phyloP scores from a whole-genome alignment of 192 early-diverging fungal species.

The Cladochytrium replicatum region DNA sequence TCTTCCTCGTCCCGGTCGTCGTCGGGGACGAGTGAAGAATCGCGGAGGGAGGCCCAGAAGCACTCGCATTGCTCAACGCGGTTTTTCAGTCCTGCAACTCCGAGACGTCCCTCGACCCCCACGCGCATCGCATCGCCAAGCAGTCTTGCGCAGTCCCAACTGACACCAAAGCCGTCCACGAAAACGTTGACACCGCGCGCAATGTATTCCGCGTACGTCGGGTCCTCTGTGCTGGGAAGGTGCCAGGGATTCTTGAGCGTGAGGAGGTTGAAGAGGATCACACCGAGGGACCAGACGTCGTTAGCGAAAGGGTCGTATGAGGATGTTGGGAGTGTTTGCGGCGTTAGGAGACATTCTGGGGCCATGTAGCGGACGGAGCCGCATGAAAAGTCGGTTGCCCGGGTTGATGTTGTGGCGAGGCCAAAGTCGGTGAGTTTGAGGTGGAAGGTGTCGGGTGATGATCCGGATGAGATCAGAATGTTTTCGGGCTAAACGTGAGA shows the following conservation, averaged over 20 bases:
- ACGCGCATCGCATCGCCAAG: too few relatives aligned
- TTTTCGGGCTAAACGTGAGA: slow-evolving; percentile 79
- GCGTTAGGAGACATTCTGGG: slow-evolving; percentile 57
- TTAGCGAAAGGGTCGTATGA: slow-evolving; percentile 54
- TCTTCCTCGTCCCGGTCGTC: too few relatives aligned
- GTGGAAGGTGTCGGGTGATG: slow-evolving; percentile 13
- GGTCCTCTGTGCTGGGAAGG: slow-evolving; percentile 44
- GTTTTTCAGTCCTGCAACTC: too few relatives aligned
- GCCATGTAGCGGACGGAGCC: slow-evolving; percentile 84
- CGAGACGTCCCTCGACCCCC: too few relatives aligned
- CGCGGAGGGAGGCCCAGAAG: too few relatives aligned
- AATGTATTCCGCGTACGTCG: slow-evolving; percentile 69
- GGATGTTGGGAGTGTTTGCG: too few relatives aligned
- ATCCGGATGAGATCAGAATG: slow-evolving; percentile 41
- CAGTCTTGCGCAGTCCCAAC: too few relatives aligned
- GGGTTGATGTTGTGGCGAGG: slow-evolving; percentile 64
- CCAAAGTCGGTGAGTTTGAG: slow-evolving; percentile 92
- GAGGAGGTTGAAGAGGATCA: slow-evolving; percentile 64
- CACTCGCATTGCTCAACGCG: too few relatives aligned
- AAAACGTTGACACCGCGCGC: too few relatives aligned
- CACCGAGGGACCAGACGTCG: slow-evolving; percentile 71
- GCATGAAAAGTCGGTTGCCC: slow-evolving; percentile 75
- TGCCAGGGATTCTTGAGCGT: slow-evolving; percentile 77
- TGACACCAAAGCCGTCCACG: too few relatives aligned
- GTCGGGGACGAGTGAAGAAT: too few relatives aligned